Conservation (phyloP, 2,329 filamentous ascomycete genomes). For the Trichoderma sp. region DNA sequence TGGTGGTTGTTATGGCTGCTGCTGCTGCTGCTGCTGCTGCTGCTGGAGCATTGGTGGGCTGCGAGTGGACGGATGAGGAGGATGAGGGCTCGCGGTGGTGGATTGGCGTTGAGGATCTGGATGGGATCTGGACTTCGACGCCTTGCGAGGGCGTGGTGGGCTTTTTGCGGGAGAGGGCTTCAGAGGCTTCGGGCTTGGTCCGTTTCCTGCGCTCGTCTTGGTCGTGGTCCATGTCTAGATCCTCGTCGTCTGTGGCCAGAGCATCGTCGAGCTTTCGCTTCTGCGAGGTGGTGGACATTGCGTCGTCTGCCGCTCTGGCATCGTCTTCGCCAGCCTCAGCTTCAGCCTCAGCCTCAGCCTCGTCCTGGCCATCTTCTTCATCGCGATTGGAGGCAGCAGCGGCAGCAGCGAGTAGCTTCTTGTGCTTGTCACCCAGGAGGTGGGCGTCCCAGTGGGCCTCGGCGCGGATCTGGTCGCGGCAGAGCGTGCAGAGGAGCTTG, state of each 20-base stretch:
- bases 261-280: slow-evolving; percentile 43
- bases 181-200: slow-evolving; percentile 42
- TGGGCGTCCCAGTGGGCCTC: slow-evolving; percentile 70
- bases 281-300: slow-evolving; percentile 27
- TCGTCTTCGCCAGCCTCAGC: slow-evolving; percentile 24
- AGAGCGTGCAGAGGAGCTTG: slow-evolving; percentile 67
- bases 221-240: slow-evolving; percentile 38
- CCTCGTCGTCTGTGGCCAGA: slow-evolving; percentile 36
- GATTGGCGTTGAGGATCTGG: slow-evolving; percentile 62
- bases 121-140: slow-evolving; percentile 64
- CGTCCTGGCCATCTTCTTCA: slow-evolving; percentile 7
- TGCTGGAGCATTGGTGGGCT: slow-evolving; percentile 6
- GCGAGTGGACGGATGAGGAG: slow-evolving; percentile 41
- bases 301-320: not conserved
- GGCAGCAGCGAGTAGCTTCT: slow-evolving; percentile 28
- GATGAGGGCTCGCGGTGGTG: slow-evolving; percentile 44
- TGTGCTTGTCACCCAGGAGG: slow-evolving; percentile 50
- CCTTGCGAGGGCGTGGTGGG: slow-evolving; percentile 57
- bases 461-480: slow-evolving; percentile 63
- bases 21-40: not conserved
- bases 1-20: slow-evolving; percentile 4
- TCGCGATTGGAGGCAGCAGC: slow-evolving; percentile 28
- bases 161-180: slow-evolving; percentile 41
- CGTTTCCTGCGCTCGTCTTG: slow-evolving; percentile 49
- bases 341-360: not conserved